phyloP scores from a whole-genome alignment of 371 early-diverging fungal species.

The Mucor irregularis region DNA sequence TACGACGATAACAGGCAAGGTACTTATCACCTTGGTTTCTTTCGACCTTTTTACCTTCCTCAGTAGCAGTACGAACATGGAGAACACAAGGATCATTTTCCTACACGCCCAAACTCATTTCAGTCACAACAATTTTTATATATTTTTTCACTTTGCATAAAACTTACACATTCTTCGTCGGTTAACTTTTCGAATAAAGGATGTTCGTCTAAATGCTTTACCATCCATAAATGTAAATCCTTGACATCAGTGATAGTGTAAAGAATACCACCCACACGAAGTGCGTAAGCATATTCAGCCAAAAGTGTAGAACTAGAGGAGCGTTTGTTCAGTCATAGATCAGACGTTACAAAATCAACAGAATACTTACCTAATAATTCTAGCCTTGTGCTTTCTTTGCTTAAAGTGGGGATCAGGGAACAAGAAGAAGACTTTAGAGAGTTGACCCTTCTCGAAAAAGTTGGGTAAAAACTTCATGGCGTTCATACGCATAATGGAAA shows the following conservation, averaged over 20 bases:
- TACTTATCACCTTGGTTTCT: slow-evolving; percentile 94
- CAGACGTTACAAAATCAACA: not conserved
- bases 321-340: too few species aligned
- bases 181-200: slow-evolving; percentile 90
- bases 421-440: slow-evolving; percentile 98
- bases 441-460: slow-evolving; percentile 92
- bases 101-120: too few species aligned
- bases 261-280: slow-evolving; percentile 87
- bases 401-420: slow-evolving; percentile 99
- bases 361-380: slow-evolving; percentile 93
- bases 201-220: slow-evolving; percentile 89
- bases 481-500: slow-evolving; percentile 96
- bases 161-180: slow-evolving; percentile 78
- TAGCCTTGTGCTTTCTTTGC: slow-evolving; percentile 98
- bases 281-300: slow-evolving; percentile 94
- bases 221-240: slow-evolving; percentile 96
- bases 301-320: slow-evolving; percentile 67
- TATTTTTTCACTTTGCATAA: not conserved
- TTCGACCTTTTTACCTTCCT: slow-evolving; percentile 97
- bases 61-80: slow-evolving; percentile 85
- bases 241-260: slow-evolving; percentile 97
- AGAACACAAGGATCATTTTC: slow-evolving; percentile 85
- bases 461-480: slow-evolving; percentile 99
- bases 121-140: not conserved
- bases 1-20: slow-evolving; percentile 87